phyloP scores from a whole-genome alignment of 2,329 filamentous ascomycete genomes.

The Venturia carpophila region DNA sequence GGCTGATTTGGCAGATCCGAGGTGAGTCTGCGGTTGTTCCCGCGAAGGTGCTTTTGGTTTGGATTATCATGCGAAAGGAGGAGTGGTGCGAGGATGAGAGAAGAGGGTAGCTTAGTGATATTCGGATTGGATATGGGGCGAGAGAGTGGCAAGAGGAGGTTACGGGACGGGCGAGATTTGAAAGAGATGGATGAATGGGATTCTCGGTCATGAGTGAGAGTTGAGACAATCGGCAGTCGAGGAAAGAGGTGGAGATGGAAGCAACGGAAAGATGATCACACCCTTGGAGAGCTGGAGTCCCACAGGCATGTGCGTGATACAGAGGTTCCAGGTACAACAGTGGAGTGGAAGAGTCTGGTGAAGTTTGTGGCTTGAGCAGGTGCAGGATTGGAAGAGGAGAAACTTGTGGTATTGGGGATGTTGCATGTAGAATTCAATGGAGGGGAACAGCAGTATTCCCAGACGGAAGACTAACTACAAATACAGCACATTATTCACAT shows the following conservation, averaged over 20 bases:
- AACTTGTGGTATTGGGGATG: neutral
- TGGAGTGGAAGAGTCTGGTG: neutral
- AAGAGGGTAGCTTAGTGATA: no score
- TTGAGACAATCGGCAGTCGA: neutral
- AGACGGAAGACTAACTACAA: neutral
- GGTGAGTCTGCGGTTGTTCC: conserved; percentile 53
- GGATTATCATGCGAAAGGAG: neutral
- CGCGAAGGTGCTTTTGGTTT: conserved; percentile 21
- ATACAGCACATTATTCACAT: conserved; percentile 74
- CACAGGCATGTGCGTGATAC: no score
- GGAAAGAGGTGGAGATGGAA: no score
- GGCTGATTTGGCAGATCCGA: conserved; percentile 84
- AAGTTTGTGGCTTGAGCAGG: neutral
- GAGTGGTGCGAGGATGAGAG: neutral
- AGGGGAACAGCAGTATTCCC: neutral
- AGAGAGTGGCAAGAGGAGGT: neutral
- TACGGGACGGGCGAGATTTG: neutral
- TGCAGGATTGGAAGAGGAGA: neutral
- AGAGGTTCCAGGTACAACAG: neutral
- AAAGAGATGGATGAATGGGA: neutral
- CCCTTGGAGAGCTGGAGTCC: no score
- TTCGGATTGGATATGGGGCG: no score
- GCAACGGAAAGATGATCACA: no score
- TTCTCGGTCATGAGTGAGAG: no score
- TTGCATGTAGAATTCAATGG: neutral